phyloP scores from a whole-genome alignment of 2,329 filamentous ascomycete genomes.

The Aspergillus sp. region DNA sequence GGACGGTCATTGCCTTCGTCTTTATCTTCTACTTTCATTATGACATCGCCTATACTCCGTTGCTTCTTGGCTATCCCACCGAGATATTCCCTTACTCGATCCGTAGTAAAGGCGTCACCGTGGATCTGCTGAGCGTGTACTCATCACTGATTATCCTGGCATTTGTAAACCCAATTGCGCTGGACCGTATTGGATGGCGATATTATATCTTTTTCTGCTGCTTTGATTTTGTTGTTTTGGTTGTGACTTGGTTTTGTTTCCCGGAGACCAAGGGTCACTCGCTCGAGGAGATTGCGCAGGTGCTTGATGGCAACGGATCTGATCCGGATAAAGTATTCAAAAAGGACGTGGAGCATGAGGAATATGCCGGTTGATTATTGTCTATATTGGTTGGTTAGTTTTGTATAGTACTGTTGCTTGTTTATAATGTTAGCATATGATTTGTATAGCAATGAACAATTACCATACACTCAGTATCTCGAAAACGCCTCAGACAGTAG shows the following conservation, averaged over 20 bases:
- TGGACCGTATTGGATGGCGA: constrained; percentile 25
- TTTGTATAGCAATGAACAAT: too few relatives aligned
- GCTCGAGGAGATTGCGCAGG: constrained; percentile 21
- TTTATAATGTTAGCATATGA: too few relatives aligned
- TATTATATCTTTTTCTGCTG: constrained; percentile 31
- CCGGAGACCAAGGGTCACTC: constrained; percentile 23
- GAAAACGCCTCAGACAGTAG: too few relatives aligned
- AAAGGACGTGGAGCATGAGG: neutral
- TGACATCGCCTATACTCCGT: constrained; percentile 52
- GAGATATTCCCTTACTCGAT: constrained; percentile 53
- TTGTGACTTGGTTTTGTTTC: constrained; percentile 17
- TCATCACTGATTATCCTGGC: constrained; percentile 15
- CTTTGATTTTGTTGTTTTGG: constrained; percentile 17
- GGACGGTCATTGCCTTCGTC: constrained; percentile 47
- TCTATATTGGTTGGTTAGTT: neutral
- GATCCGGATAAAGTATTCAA: constrained; percentile 2
- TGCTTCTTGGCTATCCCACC: constrained; percentile 49
- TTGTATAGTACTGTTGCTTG: neutral
- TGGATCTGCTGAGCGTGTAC: constrained; percentile 18
- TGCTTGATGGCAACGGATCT: constrained; percentile 16
- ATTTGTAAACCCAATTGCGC: constrained; percentile 28
- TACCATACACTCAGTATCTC: too few relatives aligned
- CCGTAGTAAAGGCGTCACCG: constrained; percentile 29
- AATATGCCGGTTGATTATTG: neutral
- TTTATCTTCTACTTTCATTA: constrained; percentile 55